phyloP scores from a whole-genome alignment of 306 rosid genomes.

The Dryas alaskensis region DNA sequence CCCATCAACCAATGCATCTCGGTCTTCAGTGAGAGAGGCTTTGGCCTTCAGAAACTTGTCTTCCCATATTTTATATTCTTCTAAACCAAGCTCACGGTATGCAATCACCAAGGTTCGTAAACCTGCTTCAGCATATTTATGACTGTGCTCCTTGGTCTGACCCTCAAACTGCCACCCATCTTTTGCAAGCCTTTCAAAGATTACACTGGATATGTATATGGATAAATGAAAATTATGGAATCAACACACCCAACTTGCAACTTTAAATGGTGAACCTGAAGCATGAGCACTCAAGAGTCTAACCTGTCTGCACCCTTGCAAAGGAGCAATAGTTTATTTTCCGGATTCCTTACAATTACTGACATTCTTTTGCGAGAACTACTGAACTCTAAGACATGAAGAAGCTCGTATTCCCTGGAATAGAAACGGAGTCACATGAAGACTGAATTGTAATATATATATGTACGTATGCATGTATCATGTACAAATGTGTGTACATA shows the following conservation, averaged over 20 bases:
- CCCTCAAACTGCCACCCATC: conserved; percentile 64
- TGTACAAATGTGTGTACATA: background rate
- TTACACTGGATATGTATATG: conserved; percentile 49
- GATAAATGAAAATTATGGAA: conserved; percentile 26
- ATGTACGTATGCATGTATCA: background rate
- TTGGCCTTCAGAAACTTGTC: conserved; percentile 55
- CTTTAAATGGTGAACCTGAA: conserved; percentile 14
- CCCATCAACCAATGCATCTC: conserved; percentile 50
- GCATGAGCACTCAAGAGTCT: conserved; percentile 24
- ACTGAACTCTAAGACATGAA: conserved; percentile 78
- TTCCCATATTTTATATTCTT: conserved; percentile 64
- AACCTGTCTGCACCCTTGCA: conserved; percentile 98
- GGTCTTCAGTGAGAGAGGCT: conserved; percentile 53
- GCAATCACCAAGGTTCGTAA: conserved; percentile 73
- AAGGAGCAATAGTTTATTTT: conserved; percentile 61
- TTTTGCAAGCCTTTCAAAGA: conserved; percentile 68
- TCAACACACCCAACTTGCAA: conserved; percentile 30
- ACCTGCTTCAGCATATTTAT: conserved; percentile 82
- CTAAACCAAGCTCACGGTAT: conserved; percentile 59
- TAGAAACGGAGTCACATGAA: conserved; percentile 26
- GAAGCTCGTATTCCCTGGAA: conserved; percentile 64
- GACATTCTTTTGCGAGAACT: conserved; percentile 96
- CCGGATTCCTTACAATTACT: conserved; percentile 69
- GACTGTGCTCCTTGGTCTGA: conserved; percentile 64
- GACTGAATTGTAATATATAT: background rate